A percentile compares a stretch with the other conserved stretches of the same genome.
Conservation (phyloP, 352 stramenopile species). For the Blastocystis sp. region DNA sequence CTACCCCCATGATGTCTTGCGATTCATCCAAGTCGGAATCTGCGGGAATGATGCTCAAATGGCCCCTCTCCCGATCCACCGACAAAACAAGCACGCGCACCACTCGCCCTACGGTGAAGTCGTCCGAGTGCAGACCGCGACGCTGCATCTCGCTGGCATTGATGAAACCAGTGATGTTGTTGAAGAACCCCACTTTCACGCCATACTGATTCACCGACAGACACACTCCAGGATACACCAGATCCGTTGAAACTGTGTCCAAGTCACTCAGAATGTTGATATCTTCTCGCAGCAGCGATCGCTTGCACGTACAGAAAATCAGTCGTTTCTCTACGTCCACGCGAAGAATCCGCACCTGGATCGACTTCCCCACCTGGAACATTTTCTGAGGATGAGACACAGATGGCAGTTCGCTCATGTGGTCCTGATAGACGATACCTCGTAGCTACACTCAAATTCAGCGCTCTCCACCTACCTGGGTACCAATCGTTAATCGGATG, state of each 20-base stretch:
- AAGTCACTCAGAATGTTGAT: not conserved
- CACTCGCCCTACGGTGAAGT: not conserved
- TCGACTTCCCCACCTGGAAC: not conserved
- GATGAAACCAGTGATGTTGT: not conserved
- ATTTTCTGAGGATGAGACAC: not conserved
- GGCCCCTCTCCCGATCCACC: not conserved
- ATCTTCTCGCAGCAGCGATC: conserved; percentile 1
- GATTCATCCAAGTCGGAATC: not conserved
- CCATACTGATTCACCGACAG: not conserved
- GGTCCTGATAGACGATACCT: conserved; percentile 6
- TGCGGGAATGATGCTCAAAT: not conserved
- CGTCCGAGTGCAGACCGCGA: not conserved
- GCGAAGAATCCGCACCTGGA: not conserved
- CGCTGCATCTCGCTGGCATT: not conserved
- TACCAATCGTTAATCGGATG: not conserved
- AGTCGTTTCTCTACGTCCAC: not conserved
- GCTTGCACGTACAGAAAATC: conserved; percentile 49
- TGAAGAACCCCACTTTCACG: conserved; percentile 43
- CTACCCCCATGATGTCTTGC: not conserved
- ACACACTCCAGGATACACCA: not conserved
- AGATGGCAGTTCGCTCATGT: conserved; percentile 42
- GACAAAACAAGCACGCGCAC: not conserved
- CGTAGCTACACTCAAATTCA: not conserved
- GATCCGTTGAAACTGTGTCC: not conserved
- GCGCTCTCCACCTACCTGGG: not conserved